Conservation (phyloP, 2,329 filamentous ascomycete species). For the Diaporthe australafricana region DNA sequence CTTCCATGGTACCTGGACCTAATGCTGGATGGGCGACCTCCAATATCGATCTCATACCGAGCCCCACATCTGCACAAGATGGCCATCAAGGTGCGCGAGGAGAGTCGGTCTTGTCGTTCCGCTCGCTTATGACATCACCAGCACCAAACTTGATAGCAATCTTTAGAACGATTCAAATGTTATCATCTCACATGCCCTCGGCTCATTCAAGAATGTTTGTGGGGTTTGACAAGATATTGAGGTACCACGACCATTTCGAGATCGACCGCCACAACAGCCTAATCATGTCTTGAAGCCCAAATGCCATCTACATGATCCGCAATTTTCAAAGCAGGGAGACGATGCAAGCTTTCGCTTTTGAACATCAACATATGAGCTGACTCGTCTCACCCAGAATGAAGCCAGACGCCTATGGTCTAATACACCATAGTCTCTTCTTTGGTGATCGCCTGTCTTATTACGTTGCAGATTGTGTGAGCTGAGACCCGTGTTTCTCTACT, state of each 20-base stretch:
- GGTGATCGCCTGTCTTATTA: not conserved
- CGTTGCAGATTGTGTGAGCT: not conserved
- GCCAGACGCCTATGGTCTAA: not conserved
- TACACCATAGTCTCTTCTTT: not conserved
- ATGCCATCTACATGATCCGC: too few relatives aligned
- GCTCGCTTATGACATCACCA: not conserved
- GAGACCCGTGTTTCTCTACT: not conserved
- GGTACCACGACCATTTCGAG: too few relatives aligned
- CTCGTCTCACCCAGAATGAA: not conserved
- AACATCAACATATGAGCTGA: too few relatives aligned
- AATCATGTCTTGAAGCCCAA: too few relatives aligned
- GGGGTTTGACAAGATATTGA: too few relatives aligned
- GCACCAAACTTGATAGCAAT: not conserved
- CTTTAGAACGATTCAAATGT: too few relatives aligned
- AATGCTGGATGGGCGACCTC: not conserved
- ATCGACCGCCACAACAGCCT: too few relatives aligned
- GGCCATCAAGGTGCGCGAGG: constrained; percentile 28
- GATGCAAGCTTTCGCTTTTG: too few relatives aligned
- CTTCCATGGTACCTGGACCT: not conserved
- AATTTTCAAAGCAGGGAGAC: too few relatives aligned
- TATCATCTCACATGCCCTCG: too few relatives aligned
- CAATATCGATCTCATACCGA: not conserved
- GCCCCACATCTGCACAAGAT: not conserved
- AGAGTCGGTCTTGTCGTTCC: not conserved
- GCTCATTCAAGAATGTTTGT: too few relatives aligned